These are phyloP conservation scores for Periglandula ipomoeae DNA, from an alignment of 2,329 filamentous ascomycete species.

Conservation along the genomic window DNA sequence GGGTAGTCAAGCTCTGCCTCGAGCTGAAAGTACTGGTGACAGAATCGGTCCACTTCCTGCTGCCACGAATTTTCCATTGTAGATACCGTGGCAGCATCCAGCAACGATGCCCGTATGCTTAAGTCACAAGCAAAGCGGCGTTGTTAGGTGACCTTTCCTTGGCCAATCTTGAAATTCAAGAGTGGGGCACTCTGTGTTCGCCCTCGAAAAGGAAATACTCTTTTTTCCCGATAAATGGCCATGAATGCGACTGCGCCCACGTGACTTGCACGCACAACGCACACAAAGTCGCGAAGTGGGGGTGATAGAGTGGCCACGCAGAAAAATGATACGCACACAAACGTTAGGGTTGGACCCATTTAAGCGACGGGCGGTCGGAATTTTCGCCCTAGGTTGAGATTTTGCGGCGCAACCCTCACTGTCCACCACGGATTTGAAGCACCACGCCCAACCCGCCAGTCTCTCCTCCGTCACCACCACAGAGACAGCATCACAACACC, in stretches of 20 bases:
- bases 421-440: slow-evolving; percentile 19
- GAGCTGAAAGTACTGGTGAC: slow-evolving; percentile 71
- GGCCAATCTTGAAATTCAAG: background rate
- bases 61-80: slow-evolving; percentile 3
- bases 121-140: too few species aligned
- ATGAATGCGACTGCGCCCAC: background rate
- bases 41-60: slow-evolving; percentile 41
- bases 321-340: slow-evolving; percentile 1
- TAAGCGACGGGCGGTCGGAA: slow-evolving; percentile 29
- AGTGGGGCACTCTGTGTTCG: background rate
- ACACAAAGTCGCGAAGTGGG: background rate
- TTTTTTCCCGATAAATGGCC: background rate
- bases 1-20: slow-evolving; percentile 59
- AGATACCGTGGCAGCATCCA: background rate
- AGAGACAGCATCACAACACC: slow-evolving; percentile 30
- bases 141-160: too few species aligned
- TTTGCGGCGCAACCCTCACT: slow-evolving; percentile 20
- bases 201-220: background rate
- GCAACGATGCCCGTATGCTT: too few species aligned
- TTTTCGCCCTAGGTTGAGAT: slow-evolving; percentile 23
- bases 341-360: slow-evolving; percentile 38
- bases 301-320: too few species aligned
- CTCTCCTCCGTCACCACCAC: slow-evolving; percentile 23
- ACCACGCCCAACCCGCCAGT: slow-evolving; percentile 18
- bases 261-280: background rate